Percentiles rank a stretch among this genome's conserved stretches.
These are phyloP conservation scores for Fusarium sp. DNA, from an alignment of 2,329 filamentous ascomycete genomes.

Conservation along the genomic window DNA sequence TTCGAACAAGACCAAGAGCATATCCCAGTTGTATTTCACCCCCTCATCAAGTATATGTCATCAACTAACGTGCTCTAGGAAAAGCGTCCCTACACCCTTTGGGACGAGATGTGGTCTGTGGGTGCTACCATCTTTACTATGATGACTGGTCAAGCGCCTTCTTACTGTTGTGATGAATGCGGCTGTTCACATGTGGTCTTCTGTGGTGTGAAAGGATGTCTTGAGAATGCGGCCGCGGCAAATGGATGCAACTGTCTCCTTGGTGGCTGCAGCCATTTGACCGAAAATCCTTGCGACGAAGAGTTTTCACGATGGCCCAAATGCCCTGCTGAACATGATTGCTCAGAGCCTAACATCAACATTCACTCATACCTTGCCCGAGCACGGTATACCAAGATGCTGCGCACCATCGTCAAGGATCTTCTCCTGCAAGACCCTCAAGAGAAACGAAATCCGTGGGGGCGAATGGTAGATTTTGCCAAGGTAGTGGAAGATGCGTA, in stretches of 20 bases:
- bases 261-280: slow-evolving; percentile 38
- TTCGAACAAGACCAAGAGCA: slow-evolving; percentile 9
- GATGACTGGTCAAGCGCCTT: slow-evolving; percentile 49
- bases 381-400: slow-evolving; percentile 43
- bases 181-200: slow-evolving; percentile 44
- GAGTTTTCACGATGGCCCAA: slow-evolving; percentile 11
- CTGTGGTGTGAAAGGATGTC: slow-evolving; percentile 44
- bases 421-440: slow-evolving; percentile 42
- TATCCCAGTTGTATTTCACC: slow-evolving; percentile 17
- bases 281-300: slow-evolving; percentile 17
- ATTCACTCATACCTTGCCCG: slow-evolving; percentile 43
- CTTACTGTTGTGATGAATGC: slow-evolving; percentile 29
- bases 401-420: slow-evolving; percentile 37
- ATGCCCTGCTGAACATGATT: slow-evolving; percentile 33
- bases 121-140: slow-evolving; percentile 53
- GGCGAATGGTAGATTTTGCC: slow-evolving; percentile 15
- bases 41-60: not conserved
- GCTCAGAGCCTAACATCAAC: slow-evolving; percentile 43
- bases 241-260: slow-evolving; percentile 36
- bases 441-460: not conserved
- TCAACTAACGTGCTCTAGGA: slow-evolving; percentile 32
- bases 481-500: slow-evolving; percentile 41
- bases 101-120: slow-evolving; percentile 52
- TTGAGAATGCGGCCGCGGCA: slow-evolving; percentile 30
- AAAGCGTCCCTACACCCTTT: slow-evolving; percentile 48